These are phyloP conservation scores for Cyberlindnera veronae DNA, from an alignment of 805 yeast species.

Conservation along the genomic window DNA sequence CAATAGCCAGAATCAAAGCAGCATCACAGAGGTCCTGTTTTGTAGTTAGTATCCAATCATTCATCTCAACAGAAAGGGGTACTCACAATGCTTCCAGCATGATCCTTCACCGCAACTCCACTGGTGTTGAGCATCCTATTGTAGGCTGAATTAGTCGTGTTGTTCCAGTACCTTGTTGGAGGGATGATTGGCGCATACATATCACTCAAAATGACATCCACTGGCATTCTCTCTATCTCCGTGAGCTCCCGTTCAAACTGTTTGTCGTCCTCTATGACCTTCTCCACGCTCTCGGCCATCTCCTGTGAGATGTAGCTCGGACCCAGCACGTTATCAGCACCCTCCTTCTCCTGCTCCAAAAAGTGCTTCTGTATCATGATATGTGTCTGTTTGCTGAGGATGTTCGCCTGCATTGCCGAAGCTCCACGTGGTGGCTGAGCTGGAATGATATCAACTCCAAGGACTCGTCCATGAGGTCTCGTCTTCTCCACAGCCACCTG, in stretches of 20 bases:
- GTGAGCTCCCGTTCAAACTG: conserved; percentile 3
- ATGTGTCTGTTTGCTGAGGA: conserved; percentile 67
- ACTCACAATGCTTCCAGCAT: conserved; percentile 69
- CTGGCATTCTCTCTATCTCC: conserved; percentile 31
- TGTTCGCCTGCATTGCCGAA: conserved; percentile 80
- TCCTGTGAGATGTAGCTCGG: conserved; percentile 32
- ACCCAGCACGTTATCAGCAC: conserved; percentile 17
- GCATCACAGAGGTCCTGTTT: conserved; percentile 81
- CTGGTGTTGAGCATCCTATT: conserved; percentile 92
- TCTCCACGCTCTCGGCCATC: conserved; percentile 15
- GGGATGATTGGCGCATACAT: conserved; percentile 72
- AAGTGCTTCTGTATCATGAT: conserved; percentile 50
- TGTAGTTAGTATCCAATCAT: neutral
- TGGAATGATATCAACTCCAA: conserved; percentile 83
- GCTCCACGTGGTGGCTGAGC: conserved; percentile 80
- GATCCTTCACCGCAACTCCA: conserved; percentile 80
- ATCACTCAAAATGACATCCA: conserved; percentile 73
- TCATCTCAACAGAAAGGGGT: neutral
- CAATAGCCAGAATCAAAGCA: conserved; percentile 72
- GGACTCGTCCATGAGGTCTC: conserved; percentile 47
- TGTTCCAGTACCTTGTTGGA: conserved; percentile 46
- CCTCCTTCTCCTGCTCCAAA: conserved; percentile 5
- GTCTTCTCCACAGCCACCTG: conserved; percentile 68
- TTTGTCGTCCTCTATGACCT: conserved; percentile 12
- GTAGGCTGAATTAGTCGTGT: conserved; percentile 74